Evolutionary conservation across 2,329 filamentous ascomycete genomes (phyloP), one percentile per base, ranked within the genome.

Genomic region (Alternaria burnsii): DNA sequence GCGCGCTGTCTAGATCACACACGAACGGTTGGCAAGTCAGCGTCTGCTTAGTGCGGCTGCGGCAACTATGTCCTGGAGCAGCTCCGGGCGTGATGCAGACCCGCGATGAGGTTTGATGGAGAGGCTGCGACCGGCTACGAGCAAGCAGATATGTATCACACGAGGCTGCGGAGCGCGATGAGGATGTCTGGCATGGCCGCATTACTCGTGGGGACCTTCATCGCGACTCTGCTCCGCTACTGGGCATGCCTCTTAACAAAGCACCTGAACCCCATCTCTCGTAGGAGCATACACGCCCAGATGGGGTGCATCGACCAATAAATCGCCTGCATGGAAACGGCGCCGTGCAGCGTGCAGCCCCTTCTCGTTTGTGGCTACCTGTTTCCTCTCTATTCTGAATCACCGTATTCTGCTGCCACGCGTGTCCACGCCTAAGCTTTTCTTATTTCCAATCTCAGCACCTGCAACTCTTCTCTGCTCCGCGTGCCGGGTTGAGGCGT

Each of bases 41-140:
- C 71, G 65, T 56, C 62, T 66, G 61, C 62, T 63, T 70, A 70
- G 67, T 71, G 69, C 70, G 66, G 65, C 65, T 50, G 58, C 68
- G 68, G 66, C 62, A 56, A 68, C 57, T 70, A 58, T 64, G 53
- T 66, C 63, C 59, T 63, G 34, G 59, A 65, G 51, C 57, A 63
- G 59, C 57, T 52, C 54, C 62, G 59, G 60, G 41, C 61, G 66
- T 60, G 60, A 62, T 61, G 65, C 61, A 62, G 58, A 63, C 50
- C 58, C 54, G 67, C 57, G 67, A 67, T 67, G 67, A 68, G 65
- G 66, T 65, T 67, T 26, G 61, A 65, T 58, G 58, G 54, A 59
- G 60, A 47, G 47, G 40, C 40, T 44, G 53, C 65, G 57, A 44
- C 59, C 28, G 56, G 47, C 53, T 47, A 46, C 41, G 55, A 22